Conservation (phyloP, 805 yeast genomes). For the Cyberlindnera bimundalis region DNA sequence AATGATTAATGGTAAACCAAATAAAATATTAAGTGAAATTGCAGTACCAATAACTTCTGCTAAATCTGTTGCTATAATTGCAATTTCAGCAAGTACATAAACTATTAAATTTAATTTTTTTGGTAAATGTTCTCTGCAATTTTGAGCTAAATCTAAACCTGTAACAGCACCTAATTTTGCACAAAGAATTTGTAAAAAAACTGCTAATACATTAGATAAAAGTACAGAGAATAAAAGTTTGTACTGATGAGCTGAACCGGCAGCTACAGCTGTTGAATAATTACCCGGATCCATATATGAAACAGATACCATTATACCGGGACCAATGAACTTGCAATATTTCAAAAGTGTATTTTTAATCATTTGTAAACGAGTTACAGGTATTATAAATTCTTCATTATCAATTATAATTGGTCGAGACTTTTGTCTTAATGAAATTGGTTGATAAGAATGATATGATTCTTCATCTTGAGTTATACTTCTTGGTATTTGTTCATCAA, state of each 20-base stretch:
- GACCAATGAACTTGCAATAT: slow-evolving; percentile 75
- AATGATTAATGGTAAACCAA: slow-evolving; percentile 70
- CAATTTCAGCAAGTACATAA: slow-evolving; percentile 80
- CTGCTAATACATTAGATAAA: slow-evolving; percentile 81
- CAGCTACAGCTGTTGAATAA: slow-evolving; percentile 91
- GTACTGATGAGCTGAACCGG: slow-evolving; percentile 84
- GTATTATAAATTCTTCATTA: no score
- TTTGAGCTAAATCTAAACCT: slow-evolving; percentile 86
- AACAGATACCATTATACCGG: slow-evolving; percentile 92
- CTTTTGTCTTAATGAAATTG: not conserved
- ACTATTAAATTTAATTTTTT: slow-evolving; percentile 53
- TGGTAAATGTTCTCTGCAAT: slow-evolving; percentile 75
- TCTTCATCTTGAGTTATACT: slow-evolving; percentile 8
- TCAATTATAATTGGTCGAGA: not conserved
- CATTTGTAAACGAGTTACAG: slow-evolving; percentile 10
- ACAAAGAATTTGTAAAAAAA: slow-evolving; percentile 78
- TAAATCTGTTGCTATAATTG: slow-evolving; percentile 92
- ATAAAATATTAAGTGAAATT: slow-evolving; percentile 79
- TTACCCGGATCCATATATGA: slow-evolving; percentile 99
- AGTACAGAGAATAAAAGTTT: slow-evolving; percentile 74
- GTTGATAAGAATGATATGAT: slow-evolving; percentile 12
- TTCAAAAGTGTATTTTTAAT: slow-evolving; percentile 34
- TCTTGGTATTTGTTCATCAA: slow-evolving; percentile 16
- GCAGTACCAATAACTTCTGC: slow-evolving; percentile 99
- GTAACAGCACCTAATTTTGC: slow-evolving; percentile 92